Conservation (phyloP, 2,329 filamentous ascomycete species). For the Ascochyta pisi region DNA sequence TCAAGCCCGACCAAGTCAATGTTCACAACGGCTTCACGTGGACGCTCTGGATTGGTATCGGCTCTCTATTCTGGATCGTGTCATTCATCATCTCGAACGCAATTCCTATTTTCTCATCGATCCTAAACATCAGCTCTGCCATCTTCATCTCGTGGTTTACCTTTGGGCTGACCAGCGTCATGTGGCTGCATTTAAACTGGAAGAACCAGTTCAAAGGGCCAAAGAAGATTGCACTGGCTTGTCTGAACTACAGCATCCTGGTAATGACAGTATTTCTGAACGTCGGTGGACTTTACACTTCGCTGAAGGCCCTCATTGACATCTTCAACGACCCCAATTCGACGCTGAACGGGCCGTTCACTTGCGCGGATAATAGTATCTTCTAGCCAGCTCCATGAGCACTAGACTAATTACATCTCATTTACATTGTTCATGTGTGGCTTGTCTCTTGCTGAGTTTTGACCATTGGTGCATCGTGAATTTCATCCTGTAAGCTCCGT, state of each 20-base stretch:
- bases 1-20: conserved; percentile 33
- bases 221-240: conserved; percentile 53
- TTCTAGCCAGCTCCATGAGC: conserved; percentile 24
- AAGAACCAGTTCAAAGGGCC: conserved; percentile 35
- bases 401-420: conserved; percentile 1
- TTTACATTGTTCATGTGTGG: not conserved
- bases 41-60: conserved; percentile 69
- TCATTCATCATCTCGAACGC: conserved; percentile 55
- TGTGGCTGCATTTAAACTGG: conserved; percentile 58
- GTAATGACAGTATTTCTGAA: conserved; percentile 37
- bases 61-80: conserved; percentile 58
- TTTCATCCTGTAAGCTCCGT: not conserved
- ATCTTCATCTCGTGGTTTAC: conserved; percentile 73
- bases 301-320: conserved; percentile 36
- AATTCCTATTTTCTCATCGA: conserved; percentile 64
- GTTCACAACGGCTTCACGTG: conserved; percentile 62
- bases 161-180: conserved; percentile 54
- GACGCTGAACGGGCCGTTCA: conserved; percentile 37
- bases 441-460: not conserved
- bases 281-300: conserved; percentile 36
- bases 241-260: conserved; percentile 55
- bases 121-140: conserved; percentile 64
- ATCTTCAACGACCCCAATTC: conserved; percentile 36
- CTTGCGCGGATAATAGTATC: conserved; percentile 39
- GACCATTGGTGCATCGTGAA: not conserved